These are phyloP conservation scores for Gloeopeniophorella convolvens DNA, from an alignment of 768 basidiomycete genomes.

Conservation along the genomic window DNA sequence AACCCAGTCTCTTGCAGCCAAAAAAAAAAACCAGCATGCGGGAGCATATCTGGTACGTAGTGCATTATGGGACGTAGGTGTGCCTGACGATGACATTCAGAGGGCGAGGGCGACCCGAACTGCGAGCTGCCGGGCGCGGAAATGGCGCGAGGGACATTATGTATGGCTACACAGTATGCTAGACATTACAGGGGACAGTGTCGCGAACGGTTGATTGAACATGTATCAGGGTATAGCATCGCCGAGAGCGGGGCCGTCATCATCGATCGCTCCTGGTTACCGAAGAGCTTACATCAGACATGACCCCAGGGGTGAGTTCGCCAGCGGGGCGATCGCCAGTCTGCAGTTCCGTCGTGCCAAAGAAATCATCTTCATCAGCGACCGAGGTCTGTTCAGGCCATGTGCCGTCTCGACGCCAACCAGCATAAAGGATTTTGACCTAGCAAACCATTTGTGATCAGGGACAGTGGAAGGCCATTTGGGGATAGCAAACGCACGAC, in stretches of 20 bases:
- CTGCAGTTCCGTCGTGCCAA: constrained; percentile 5
- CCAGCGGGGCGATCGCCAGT: not conserved
- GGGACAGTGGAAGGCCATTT: constrained; percentile 9
- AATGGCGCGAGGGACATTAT: too few species aligned
- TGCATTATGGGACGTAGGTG: too few species aligned
- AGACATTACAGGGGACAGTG: too few species aligned
- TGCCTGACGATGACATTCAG: too few species aligned
- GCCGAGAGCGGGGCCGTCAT: not conserved
- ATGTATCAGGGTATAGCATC: not conserved
- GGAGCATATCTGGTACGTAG: too few species aligned
- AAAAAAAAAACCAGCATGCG: too few species aligned
- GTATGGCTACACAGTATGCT: too few species aligned
- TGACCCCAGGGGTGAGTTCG: not conserved
- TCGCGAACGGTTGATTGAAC: too few species aligned
- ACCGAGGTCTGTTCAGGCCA: constrained; percentile 54
- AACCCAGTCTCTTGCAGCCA: too few species aligned
- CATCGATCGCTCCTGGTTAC: not conserved
- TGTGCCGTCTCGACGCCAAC: constrained; percentile 70
- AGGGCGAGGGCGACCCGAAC: too few species aligned
- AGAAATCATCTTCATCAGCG: constrained; percentile 19
- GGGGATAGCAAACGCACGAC: constrained; percentile 42
- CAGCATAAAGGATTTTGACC: constrained; percentile 68
- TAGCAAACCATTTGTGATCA: constrained; percentile 29
- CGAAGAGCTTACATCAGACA: not conserved
- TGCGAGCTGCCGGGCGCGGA: too few species aligned